A percentile compares a stretch with the other conserved stretches of the same genome.
Evolutionary conservation across 441 rosid species (phyloP).

Genomic region (Jatropha multifida): DNA sequence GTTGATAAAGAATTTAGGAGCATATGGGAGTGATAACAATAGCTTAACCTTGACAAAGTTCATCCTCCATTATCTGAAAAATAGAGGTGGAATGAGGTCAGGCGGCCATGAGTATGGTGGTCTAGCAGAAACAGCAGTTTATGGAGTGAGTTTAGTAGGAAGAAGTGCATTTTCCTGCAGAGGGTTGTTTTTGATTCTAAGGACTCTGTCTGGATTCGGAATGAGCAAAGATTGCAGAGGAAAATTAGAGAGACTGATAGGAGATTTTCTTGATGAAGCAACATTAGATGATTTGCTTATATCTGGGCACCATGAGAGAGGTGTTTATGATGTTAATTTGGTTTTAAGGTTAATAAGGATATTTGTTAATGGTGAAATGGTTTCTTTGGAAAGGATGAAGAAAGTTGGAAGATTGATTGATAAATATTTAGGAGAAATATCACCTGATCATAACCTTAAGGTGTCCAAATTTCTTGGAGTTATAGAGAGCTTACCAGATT

Average conservation of each 20-base stretch:
- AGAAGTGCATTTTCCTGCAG: slow-evolving; percentile 61
- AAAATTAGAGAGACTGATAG: slow-evolving; percentile 60
- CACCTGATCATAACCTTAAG: slow-evolving; percentile 70
- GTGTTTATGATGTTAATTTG: slow-evolving; percentile 64
- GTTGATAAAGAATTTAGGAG: slow-evolving; percentile 46
- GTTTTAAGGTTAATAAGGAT: slow-evolving; percentile 56
- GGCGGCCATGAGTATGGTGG: slow-evolving; percentile 32
- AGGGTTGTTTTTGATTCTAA: slow-evolving; percentile 51
- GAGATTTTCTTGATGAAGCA: slow-evolving; percentile 66
- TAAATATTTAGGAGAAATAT: slow-evolving; percentile 63
- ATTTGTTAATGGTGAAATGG: slow-evolving; percentile 36
- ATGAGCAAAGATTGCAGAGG: slow-evolving; percentile 50
- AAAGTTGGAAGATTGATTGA: slow-evolving; percentile 60
- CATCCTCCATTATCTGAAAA: slow-evolving; percentile 67
- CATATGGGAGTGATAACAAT: slow-evolving; percentile 44
- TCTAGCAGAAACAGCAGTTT: slow-evolving; percentile 55
- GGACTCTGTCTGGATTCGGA: slow-evolving; percentile 47
- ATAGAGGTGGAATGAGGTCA: slow-evolving; percentile 18
- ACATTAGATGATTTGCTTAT: slow-evolving; percentile 70
- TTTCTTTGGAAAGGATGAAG: slow-evolving; percentile 35
- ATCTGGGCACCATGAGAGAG: slow-evolving; percentile 37
- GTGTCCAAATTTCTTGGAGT: slow-evolving; percentile 60
- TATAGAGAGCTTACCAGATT: slow-evolving; percentile 71
- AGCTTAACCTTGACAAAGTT: slow-evolving; percentile 63
- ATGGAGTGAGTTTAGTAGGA: slow-evolving; percentile 44